A percentile compares a stretch with the other conserved stretches of the same genome.
Evolutionary conservation across 176 grass and related monocot species (phyloP).

Genomic region (Elaeis guineensis): DNA sequence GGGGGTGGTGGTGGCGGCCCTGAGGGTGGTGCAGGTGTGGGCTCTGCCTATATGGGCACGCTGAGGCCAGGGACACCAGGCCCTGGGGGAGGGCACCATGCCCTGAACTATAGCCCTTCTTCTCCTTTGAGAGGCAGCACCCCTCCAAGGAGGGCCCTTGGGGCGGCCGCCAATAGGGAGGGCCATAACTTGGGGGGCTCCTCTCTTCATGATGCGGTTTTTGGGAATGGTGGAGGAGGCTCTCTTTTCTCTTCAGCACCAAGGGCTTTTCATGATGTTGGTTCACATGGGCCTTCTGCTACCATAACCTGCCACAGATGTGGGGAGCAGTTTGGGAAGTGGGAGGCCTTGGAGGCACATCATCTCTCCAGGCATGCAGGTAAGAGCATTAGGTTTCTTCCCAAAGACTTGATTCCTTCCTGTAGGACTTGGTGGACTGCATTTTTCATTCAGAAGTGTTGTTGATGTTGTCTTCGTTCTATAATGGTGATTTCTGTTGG

Average conservation of each 20-base stretch:
- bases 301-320: constrained; percentile 40
- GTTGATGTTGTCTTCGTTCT: no score
- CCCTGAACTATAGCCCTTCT: no score
- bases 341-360: constrained; percentile 43
- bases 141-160: constrained; percentile 26
- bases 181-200: constrained; percentile 9
- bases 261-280: background rate
- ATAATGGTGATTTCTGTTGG: no score
- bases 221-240: constrained; percentile 5
- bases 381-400: background rate
- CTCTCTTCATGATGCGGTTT: constrained; percentile 8
- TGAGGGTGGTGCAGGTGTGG: constrained; percentile 17
- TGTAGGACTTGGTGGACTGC: no score
- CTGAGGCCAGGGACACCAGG: constrained; percentile 28
- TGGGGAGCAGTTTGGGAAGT: constrained; percentile 32
- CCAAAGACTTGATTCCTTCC: no score
- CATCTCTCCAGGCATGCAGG: constrained; percentile 62
- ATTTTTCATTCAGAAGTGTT: no score
- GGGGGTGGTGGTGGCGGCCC: constrained; percentile 7
- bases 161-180: constrained; percentile 15
- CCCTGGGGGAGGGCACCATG: constrained; percentile 7
- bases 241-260: constrained; percentile 1
- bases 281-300: background rate
- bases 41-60: constrained; percentile 24
- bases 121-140: constrained; percentile 33